These are phyloP conservation scores for Hypoxylon perforatum DNA, from an alignment of 495 filamentous ascomycete genomes.

Conservation along the genomic window DNA sequence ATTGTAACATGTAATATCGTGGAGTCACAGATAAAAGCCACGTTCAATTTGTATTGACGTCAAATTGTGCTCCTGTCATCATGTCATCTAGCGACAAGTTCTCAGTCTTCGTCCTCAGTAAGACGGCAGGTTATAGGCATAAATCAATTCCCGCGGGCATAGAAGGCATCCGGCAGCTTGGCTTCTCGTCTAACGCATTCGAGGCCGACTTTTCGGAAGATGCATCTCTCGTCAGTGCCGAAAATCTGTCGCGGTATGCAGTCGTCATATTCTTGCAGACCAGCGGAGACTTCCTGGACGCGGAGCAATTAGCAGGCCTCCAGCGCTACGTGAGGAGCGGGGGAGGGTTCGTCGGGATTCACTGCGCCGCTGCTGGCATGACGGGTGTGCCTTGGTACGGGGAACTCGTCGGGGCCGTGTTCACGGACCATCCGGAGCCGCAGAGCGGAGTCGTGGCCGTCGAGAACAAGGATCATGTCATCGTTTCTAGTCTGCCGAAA, in stretches of 20 bases:
- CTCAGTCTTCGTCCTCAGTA: conserved; percentile 49
- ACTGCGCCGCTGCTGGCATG: conserved; percentile 52
- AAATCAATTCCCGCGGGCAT: conserved; percentile 50
- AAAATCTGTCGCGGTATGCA: conserved; percentile 41
- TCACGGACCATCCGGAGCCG: conserved; percentile 50
- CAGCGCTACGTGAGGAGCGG: conserved; percentile 45
- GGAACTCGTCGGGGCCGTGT: conserved; percentile 49
- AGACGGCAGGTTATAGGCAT: conserved; percentile 50
- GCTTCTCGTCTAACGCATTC: conserved; percentile 32
- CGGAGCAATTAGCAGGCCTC: conserved; percentile 43
- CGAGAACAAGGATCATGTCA: conserved; percentile 40
- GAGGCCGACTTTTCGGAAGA: conserved; percentile 47
- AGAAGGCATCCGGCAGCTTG: conserved; percentile 41
- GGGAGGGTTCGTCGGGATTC: conserved; percentile 51
- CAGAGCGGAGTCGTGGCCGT: conserved; percentile 39
- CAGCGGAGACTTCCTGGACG: conserved; percentile 50
- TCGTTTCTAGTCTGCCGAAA: conserved; percentile 32
- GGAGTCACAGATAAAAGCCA: no score
- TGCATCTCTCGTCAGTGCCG: conserved; percentile 41
- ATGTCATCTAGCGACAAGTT: conserved; percentile 19
- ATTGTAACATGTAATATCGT: no score
- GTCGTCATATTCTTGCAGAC: conserved; percentile 52
- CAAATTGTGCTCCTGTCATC: not conserved
- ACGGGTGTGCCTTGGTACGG: conserved; percentile 47
- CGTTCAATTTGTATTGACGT: no score